phyloP scores from a whole-genome alignment of 176 grass and related monocot species.

The Areca catechu region DNA sequence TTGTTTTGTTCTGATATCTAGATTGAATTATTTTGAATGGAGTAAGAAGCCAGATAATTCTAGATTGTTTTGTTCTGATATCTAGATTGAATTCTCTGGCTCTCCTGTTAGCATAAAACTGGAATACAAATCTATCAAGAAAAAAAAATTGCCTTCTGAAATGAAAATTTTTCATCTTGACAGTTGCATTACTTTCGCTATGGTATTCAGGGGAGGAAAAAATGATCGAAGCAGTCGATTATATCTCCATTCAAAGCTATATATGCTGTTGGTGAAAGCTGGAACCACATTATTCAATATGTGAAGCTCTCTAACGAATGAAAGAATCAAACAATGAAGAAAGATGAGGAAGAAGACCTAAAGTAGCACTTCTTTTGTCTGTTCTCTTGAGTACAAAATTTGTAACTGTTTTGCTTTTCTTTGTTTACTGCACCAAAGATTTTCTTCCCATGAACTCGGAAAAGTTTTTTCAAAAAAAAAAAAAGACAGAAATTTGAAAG shows the following conservation, averaged over 20 bases:
- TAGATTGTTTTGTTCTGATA: slow-evolving; percentile 27
- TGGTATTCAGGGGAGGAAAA: neutral
- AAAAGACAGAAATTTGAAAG: slow-evolving; percentile 21
- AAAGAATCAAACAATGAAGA: slow-evolving; percentile 59
- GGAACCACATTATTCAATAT: slow-evolving; percentile 2
- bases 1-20: slow-evolving; percentile 42
- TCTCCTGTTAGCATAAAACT: slow-evolving; percentile 60
- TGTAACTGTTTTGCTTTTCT: slow-evolving; percentile 55
- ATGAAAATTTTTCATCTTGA: neutral
- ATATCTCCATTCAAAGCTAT: slow-evolving; percentile 15
- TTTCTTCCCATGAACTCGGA: slow-evolving; percentile 77
- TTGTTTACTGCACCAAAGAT: slow-evolving; percentile 77
- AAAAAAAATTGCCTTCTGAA: neutral
- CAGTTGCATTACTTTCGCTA: neutral
- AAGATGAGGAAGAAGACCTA: slow-evolving; percentile 20
- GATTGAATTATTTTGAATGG: too few species aligned
- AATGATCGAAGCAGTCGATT: neutral
- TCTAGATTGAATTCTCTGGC: slow-evolving; percentile 90
- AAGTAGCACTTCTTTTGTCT: slow-evolving; percentile 19
- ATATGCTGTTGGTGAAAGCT: neutral
- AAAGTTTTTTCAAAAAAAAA: slow-evolving; percentile 67
- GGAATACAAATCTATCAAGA: slow-evolving; percentile 46
- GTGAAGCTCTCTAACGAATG: slow-evolving; percentile 18
- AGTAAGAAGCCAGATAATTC: too few species aligned
- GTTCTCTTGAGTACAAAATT: slow-evolving; percentile 68